These are phyloP conservation scores for Suillus ampliporus DNA, from an alignment of 768 basidiomycete genomes.

Conservation along the genomic window DNA sequence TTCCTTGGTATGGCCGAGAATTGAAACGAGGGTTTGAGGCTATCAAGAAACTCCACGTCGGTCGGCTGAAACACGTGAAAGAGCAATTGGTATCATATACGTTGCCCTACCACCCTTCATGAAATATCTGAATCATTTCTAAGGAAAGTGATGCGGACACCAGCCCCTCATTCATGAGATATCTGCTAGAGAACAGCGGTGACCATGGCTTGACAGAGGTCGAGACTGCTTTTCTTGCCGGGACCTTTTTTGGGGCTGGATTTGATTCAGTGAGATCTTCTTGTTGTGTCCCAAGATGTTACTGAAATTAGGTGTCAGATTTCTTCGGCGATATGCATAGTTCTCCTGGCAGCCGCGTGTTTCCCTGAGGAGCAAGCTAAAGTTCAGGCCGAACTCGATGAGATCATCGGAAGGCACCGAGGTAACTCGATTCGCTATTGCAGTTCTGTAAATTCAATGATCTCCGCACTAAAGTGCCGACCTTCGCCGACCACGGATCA, in stretches of 20 bases:
- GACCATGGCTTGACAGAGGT: slow-evolving; percentile 54
- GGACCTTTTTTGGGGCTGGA: slow-evolving; percentile 63
- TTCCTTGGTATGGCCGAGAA: slow-evolving; percentile 63
- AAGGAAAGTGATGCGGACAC: slow-evolving; percentile 15
- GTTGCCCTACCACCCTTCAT: background rate
- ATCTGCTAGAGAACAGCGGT: slow-evolving; percentile 53
- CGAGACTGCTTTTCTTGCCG: slow-evolving; percentile 62
- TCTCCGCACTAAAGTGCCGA: slow-evolving; percentile 36
- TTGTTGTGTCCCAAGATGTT: background rate
- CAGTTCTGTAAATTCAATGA: background rate
- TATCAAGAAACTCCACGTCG: slow-evolving; percentile 55
- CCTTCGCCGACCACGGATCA: slow-evolving; percentile 37
- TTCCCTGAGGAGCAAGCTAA: slow-evolving; percentile 52
- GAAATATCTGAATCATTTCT: background rate
- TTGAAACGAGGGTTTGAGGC: slow-evolving; percentile 56
- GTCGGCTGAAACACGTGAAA: slow-evolving; percentile 48
- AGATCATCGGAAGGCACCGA: slow-evolving; percentile 48
- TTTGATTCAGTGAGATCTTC: slow-evolving; percentile 49
- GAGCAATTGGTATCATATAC: slow-evolving; percentile 46
- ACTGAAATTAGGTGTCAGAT: slow-evolving; percentile 35
- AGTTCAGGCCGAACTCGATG: slow-evolving; percentile 57
- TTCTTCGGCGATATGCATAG: slow-evolving; percentile 53
- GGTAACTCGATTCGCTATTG: slow-evolving; percentile 6
- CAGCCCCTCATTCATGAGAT: slow-evolving; percentile 50
- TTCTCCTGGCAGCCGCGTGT: slow-evolving; percentile 55